Evolutionary conservation across 805 yeast genomes (phyloP).

Genomic region (Maudiozyma bulderi): DNA sequence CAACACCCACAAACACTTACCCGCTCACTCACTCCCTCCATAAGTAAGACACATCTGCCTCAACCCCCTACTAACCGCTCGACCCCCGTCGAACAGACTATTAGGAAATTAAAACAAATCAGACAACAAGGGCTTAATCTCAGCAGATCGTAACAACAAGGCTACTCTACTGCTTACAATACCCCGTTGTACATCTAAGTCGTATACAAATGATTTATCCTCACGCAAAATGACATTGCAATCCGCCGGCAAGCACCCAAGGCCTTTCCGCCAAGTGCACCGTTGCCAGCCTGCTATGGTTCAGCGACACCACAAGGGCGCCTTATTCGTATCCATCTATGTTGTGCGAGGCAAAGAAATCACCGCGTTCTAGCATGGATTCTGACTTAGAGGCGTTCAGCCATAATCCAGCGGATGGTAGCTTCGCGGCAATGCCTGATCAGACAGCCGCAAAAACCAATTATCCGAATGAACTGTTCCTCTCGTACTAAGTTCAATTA

Average conservation of each 20-base stretch:
- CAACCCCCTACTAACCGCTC: too few species aligned
- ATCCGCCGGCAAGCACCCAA: constrained; percentile 34
- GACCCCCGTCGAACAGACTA: too few species aligned
- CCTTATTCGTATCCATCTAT: constrained; percentile 36
- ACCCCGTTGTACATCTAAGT: constrained; percentile 39
- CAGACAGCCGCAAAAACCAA: constrained; percentile 40
- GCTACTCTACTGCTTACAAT: constrained; percentile 44
- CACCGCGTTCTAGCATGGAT: constrained; percentile 45
- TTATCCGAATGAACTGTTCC: constrained; percentile 40
- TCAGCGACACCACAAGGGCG: constrained; percentile 32
- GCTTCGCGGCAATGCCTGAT: constrained; percentile 40
- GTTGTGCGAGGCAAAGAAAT: constrained; percentile 34
- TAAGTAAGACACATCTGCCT: too few species aligned
- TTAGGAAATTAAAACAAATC: constrained; percentile 13
- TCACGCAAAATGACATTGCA: constrained; percentile 37
- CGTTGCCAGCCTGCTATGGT: constrained; percentile 35
- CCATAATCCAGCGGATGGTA: constrained; percentile 31
- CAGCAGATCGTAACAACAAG: constrained; percentile 38
- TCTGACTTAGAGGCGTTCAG: constrained; percentile 42
- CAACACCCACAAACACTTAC: too few species aligned
- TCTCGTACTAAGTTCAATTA: constrained; percentile 39
- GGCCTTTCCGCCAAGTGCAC: constrained; percentile 33
- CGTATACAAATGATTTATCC: constrained; percentile 40
- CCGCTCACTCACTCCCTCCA: too few species aligned
- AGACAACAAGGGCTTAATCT: constrained; percentile 25